Evolutionary conservation across 257 asterid genomes (phyloP).

Genomic region (Leonotis leonurus): DNA sequence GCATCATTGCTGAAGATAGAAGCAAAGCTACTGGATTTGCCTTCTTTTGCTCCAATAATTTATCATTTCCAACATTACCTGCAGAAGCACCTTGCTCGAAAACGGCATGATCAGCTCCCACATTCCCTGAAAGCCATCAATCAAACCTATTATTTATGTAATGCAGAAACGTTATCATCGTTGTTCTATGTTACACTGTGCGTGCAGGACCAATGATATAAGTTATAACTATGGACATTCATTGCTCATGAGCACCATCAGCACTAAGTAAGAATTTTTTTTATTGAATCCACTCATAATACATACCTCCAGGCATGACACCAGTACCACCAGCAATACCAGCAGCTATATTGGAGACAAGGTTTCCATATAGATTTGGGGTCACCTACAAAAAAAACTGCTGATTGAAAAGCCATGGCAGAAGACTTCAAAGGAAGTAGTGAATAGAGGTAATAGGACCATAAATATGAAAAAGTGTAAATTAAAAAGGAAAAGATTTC

Average conservation of each 20-base stretch:
- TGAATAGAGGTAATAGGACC: background rate
- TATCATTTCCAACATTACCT: conserved; percentile 86
- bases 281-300: conserved; percentile 10
- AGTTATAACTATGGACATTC: background rate
- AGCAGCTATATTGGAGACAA: conserved; percentile 87
- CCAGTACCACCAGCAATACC: conserved; percentile 99
- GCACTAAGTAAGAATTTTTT: background rate
- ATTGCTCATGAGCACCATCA: background rate
- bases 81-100: conserved; percentile 99
- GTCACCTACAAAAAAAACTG: conserved; percentile 58
- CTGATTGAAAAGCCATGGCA: background rate
- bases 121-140: conserved; percentile 58
- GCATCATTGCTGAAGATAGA: conserved; percentile 96
- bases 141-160: background rate
- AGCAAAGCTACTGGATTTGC: conserved; percentile 91
- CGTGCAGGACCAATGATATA: background rate
- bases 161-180: background rate
- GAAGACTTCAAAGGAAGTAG: background rate
- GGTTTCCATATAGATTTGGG: conserved; percentile 92
- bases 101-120: conserved; percentile 87
- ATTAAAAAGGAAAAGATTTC: background rate
- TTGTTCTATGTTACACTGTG: background rate
- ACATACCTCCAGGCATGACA: conserved; percentile 90
- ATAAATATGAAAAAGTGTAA: background rate
- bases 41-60: conserved; percentile 51